phyloP scores from a whole-genome alignment of 176 grass and related monocot species.

The Ananas comosus region DNA sequence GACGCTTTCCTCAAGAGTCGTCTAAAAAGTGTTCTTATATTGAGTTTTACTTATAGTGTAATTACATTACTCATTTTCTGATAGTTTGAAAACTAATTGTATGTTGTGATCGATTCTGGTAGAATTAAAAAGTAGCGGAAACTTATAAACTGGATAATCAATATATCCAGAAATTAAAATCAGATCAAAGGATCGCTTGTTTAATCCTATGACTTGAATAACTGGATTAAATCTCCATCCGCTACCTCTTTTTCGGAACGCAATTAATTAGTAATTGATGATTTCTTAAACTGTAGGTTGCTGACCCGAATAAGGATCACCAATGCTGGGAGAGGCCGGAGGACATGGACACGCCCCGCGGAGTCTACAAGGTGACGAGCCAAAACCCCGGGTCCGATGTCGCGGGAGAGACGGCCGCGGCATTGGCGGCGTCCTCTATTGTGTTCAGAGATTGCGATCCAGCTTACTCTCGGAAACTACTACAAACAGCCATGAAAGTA shows the following conservation, averaged over 20 bases:
- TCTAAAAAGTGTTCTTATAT: no score
- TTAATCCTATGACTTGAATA: no score
- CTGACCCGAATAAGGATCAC: constrained; percentile 63
- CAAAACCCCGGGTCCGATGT: constrained; percentile 65
- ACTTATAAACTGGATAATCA: no score
- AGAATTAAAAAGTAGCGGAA: no score
- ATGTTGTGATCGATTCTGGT: no score
- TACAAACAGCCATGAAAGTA: constrained; percentile 24
- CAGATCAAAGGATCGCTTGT: no score
- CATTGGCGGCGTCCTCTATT: constrained; percentile 56
- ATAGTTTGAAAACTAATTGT: neutral
- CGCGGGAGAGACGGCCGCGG: constrained; percentile 57
- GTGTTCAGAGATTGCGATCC: constrained; percentile 37
- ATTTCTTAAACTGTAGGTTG: constrained; percentile 21
- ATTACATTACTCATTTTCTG: neutral
- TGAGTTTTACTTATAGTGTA: no score
- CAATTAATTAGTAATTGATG: no score
- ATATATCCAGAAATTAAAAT: no score
- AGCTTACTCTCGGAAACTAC: constrained; percentile 44
- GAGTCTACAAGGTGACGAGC: constrained; percentile 41
- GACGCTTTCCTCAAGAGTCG: no score
- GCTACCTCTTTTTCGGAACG: no score
- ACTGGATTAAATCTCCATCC: no score
- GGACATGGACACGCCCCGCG: constrained; percentile 62
- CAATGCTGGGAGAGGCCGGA: constrained; percentile 59